Conservation (phyloP, 345 rosid genomes). For the Capsella bursapastoris region DNA sequence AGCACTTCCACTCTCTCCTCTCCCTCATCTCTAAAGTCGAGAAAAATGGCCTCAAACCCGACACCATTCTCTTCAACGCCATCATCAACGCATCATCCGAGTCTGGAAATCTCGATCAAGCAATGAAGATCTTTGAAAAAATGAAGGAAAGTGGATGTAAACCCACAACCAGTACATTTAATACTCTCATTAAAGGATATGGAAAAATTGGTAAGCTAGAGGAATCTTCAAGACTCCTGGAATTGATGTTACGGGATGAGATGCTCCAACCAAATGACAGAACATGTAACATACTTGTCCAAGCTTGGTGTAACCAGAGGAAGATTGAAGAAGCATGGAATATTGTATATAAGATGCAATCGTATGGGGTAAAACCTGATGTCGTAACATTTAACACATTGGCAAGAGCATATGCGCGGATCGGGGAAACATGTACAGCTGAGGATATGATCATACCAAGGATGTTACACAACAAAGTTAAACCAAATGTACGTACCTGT, state of each 20-base stretch:
- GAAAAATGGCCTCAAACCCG: constrained; percentile 74
- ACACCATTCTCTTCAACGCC: constrained; percentile 88
- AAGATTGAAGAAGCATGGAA: constrained; percentile 81
- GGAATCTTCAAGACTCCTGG: constrained; percentile 69
- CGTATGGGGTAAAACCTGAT: constrained; percentile 71
- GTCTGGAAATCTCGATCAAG: constrained; percentile 76
- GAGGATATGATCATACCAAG: constrained; percentile 76
- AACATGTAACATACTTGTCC: constrained; percentile 78
- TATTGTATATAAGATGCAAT: constrained; percentile 69
- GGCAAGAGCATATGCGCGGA: constrained; percentile 74
- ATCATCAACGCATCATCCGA: constrained; percentile 90
- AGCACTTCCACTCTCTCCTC: constrained; percentile 64
- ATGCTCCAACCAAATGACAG: constrained; percentile 70
- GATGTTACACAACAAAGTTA: constrained; percentile 67
- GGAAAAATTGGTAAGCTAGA: constrained; percentile 77
- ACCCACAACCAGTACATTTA: constrained; percentile 82
- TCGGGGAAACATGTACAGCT: constrained; percentile 63
- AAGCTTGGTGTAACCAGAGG: constrained; percentile 79
- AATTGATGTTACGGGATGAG: constrained; percentile 59
- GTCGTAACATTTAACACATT: constrained; percentile 82
- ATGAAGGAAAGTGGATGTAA: constrained; percentile 84
- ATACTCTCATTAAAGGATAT: constrained; percentile 88
- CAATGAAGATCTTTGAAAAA: constrained; percentile 74
- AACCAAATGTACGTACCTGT: constrained; percentile 82
- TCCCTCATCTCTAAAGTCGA: constrained; percentile 70